Percentiles rank a stretch among this genome's conserved stretches.
phyloP scores from a whole-genome alignment of 2,329 filamentous ascomycete species.

The Conoideocrella luteorostrata region DNA sequence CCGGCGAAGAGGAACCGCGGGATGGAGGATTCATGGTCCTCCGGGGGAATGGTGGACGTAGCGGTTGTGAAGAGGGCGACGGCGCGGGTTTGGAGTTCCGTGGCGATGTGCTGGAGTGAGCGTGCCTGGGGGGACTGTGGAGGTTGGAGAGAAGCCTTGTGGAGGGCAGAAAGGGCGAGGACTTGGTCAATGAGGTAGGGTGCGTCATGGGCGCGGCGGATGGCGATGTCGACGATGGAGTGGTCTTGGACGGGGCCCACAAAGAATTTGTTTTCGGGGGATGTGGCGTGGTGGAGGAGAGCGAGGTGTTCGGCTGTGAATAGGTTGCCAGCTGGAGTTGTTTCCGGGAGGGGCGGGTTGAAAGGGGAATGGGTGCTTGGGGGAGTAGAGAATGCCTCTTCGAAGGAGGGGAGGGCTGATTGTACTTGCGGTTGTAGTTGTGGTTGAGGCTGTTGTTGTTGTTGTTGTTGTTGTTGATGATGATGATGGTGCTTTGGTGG shows the following conservation, averaged over 20 bases:
- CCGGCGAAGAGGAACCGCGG: constrained; percentile 39
- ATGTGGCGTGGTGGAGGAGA: constrained; percentile 32
- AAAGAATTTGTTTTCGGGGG: constrained; percentile 17
- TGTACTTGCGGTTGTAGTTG: neutral
- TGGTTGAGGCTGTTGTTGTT: neutral
- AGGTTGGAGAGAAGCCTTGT: constrained; percentile 18
- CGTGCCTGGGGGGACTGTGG: constrained; percentile 5
- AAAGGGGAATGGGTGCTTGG: neutral
- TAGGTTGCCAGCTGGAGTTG: neutral
- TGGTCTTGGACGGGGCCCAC: constrained; percentile 15
- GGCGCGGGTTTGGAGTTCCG: constrained; percentile 38
- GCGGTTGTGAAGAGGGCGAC: constrained; percentile 31
- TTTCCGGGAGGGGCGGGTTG: neutral
- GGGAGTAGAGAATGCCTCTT: constrained; percentile 7
- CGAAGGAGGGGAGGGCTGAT: neutral
- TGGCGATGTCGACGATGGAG: constrained; percentile 23
- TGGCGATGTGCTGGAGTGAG: constrained; percentile 29
- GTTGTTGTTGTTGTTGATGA: neutral
- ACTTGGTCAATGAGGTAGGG: constrained; percentile 42
- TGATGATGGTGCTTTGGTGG: neutral
- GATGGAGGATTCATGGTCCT: constrained; percentile 23
- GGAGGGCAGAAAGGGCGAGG: constrained; percentile 38
- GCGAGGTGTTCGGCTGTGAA: constrained; percentile 33
- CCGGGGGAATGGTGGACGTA: constrained; percentile 14
- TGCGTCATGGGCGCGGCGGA: constrained; percentile 25